Percentiles rank a stretch among this genome's conserved stretches.
phyloP scores from a whole-genome alignment of 495 filamentous ascomycete genomes.

The Chlorociboria aeruginascens region DNA sequence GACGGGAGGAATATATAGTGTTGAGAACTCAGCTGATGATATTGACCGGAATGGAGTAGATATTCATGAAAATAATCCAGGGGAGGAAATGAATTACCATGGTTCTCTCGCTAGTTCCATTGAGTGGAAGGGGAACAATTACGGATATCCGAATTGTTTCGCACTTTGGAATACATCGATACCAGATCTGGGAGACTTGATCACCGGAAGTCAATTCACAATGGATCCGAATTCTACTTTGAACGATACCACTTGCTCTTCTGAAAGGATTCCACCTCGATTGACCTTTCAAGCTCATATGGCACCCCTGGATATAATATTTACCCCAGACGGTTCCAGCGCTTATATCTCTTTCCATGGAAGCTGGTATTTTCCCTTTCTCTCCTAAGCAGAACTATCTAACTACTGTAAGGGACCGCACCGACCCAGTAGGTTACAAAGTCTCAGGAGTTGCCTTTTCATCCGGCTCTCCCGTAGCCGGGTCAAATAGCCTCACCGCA shows the following conservation, averaged over 20 bases:
- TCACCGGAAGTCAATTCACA: conserved; percentile 38
- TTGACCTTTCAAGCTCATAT: conserved; percentile 48
- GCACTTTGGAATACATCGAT: conserved; percentile 46
- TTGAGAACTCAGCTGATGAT: conserved; percentile 62
- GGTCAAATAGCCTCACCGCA: conserved; percentile 27
- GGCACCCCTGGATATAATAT: conserved; percentile 50
- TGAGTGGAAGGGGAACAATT: conserved; percentile 29
- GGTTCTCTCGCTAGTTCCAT: conserved; percentile 42
- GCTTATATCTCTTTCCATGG: conserved; percentile 44
- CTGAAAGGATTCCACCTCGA: conserved; percentile 29
- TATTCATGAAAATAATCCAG: conserved; percentile 59
- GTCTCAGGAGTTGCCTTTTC: conserved; percentile 26
- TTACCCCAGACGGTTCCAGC: conserved; percentile 24
- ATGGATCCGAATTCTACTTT: conserved; percentile 28
- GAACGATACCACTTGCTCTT: conserved; percentile 35
- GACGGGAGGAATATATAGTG: conserved; percentile 46
- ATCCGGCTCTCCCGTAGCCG: conserved; percentile 29
- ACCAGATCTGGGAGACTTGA: conserved; percentile 32
- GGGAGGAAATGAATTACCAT: conserved; percentile 63
- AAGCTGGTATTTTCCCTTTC: conserved; percentile 30
- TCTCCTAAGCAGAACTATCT: neutral
- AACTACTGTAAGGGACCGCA: conserved; percentile 32
- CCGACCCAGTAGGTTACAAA: conserved; percentile 43
- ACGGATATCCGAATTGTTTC: conserved; percentile 62
- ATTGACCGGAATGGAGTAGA: conserved; percentile 43